Conservation (phyloP, 2,329 filamentous ascomycete species). For the Colletotrichum noveboracense region DNA sequence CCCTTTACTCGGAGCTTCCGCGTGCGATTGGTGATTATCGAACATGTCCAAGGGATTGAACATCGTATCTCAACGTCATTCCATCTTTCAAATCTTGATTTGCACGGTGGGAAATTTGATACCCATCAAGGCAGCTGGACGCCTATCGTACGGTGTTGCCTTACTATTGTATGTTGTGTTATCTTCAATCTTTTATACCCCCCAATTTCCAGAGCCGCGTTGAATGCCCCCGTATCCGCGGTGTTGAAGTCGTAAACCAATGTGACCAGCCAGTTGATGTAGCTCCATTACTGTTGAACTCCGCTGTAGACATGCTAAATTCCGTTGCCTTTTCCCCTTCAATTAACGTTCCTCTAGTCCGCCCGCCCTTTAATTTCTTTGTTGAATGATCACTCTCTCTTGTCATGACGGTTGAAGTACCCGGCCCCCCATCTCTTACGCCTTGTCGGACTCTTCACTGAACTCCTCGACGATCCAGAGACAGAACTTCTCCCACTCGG, state of each 20-base stretch:
- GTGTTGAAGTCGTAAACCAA: not conserved
- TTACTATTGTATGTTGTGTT: not conserved
- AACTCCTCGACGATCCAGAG: constrained; percentile 81
- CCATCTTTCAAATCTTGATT: not conserved
- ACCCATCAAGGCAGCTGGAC: not conserved
- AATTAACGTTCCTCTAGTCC: not conserved
- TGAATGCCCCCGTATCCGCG: not conserved
- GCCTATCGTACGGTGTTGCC: not conserved
- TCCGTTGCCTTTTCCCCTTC: not conserved
- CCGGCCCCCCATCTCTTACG: not conserved
- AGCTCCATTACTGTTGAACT: constrained; percentile 7
- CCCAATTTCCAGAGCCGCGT: not conserved
- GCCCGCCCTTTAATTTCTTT: not conserved
- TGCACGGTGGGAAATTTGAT: not conserved
- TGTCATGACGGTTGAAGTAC: not conserved
- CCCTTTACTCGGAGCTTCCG: not conserved
- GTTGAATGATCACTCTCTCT: not conserved
- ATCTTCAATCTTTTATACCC: not conserved
- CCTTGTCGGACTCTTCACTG: constrained; percentile 34
- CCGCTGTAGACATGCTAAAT: not conserved
- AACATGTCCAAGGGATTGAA: not conserved
- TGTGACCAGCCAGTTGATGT: not conserved
- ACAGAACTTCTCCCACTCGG: constrained; percentile 82
- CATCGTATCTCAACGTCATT: not conserved
- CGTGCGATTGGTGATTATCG: not conserved